Conservation (phyloP, 2,329 filamentous ascomycete genomes). For the Penicillium sp. region DNA sequence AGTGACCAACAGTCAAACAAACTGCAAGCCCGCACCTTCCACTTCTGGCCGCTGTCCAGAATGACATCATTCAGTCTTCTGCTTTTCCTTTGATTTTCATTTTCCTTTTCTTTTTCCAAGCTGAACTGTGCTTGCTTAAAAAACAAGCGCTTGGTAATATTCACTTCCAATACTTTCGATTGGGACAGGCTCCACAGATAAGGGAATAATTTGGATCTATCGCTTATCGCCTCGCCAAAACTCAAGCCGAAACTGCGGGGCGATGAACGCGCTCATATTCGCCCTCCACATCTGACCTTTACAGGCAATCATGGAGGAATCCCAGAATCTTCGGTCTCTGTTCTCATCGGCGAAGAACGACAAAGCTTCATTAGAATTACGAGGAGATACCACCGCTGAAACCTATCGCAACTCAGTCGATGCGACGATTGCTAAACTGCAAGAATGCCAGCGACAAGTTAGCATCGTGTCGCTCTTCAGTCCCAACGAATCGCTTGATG, state of each 20-base stretch:
- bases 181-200: background rate
- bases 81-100: no score
- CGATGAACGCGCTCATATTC: conserved; percentile 4
- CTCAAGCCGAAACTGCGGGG: conserved; percentile 27
- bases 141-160: no score
- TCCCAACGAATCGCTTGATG: conserved; percentile 84
- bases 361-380: conserved; percentile 62
- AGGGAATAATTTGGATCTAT: no score
- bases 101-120: no score
- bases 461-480: conserved; percentile 81
- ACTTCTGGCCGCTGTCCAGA: no score
- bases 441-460: conserved; percentile 72
- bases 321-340: conserved; percentile 59
- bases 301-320: conserved; percentile 45
- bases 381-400: conserved; percentile 67
- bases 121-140: no score
- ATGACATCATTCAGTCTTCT: no score
- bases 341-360: conserved; percentile 61
- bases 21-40: no score
- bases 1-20: no score
- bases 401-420: conserved; percentile 70
- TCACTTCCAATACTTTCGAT: no score
- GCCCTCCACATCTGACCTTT: conserved; percentile 1
- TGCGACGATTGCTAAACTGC: conserved; percentile 70
- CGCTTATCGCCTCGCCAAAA: conserved; percentile 28